Percentiles rank a stretch among this genome's conserved stretches.
Evolutionary conservation across 305 asterid genomes (phyloP).

Genomic region (Fraxinus latifolia): DNA sequence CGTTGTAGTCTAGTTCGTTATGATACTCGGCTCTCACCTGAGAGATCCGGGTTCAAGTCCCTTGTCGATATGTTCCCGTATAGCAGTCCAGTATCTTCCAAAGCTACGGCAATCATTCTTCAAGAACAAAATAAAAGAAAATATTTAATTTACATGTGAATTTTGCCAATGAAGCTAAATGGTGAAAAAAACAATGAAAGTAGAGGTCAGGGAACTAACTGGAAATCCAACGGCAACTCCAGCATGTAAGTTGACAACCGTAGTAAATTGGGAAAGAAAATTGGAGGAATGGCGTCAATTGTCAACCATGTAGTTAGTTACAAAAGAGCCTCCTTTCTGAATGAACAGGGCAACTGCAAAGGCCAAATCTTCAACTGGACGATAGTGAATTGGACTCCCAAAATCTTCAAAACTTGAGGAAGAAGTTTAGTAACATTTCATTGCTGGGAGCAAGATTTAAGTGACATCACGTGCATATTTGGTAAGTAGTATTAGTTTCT

Average conservation of each 20-base stretch:
- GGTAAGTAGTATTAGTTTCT: not conserved
- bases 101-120: conserved; percentile 56
- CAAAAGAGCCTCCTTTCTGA: conserved; percentile 90
- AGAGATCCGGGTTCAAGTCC: not conserved
- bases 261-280: not conserved
- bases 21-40: not conserved
- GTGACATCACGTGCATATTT: not conserved
- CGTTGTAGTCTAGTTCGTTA: not conserved
- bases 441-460: not conserved
- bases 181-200: not conserved
- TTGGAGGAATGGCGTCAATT: not conserved
- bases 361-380: conserved; percentile 90
- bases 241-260: conserved; percentile 56
- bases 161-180: not conserved
- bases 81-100: conserved; percentile 89
- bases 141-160: not conserved
- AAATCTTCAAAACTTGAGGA: conserved; percentile 73
- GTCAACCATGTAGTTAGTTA: conserved; percentile 82
- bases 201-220: conserved; percentile 38
- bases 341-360: conserved; percentile 83
- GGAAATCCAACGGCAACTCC: conserved; percentile 86
- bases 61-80: conserved; percentile 51
- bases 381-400: conserved; percentile 75
- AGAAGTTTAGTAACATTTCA: not conserved
- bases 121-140: conserved; percentile 16